Evolutionary conservation across 768 basidiomycete genomes (phyloP).

Genomic region (Amanita phalloides): DNA sequence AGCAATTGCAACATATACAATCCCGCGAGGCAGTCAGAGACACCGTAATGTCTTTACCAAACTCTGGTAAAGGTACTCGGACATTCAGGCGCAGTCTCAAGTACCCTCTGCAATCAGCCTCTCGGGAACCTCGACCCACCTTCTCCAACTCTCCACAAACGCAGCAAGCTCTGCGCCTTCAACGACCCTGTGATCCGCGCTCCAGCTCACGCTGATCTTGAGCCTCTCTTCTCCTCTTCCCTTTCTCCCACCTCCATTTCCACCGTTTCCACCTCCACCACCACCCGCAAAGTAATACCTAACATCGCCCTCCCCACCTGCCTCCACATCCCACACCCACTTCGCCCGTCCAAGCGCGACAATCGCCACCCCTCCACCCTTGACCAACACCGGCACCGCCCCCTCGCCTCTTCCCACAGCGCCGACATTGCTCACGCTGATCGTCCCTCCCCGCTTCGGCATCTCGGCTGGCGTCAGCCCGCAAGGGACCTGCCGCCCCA

Average conservation of each 20-base stretch:
- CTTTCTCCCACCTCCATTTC: slow-evolving; percentile 10
- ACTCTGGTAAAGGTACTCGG: too few species aligned
- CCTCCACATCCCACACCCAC: slow-evolving; percentile 67
- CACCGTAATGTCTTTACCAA: too few species aligned
- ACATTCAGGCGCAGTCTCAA: slow-evolving; percentile 9
- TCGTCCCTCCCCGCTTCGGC: slow-evolving; percentile 66
- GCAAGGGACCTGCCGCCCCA: slow-evolving; percentile 59
- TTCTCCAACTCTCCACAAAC: slow-evolving; percentile 80
- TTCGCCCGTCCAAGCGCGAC: slow-evolving; percentile 71
- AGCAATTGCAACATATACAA: too few species aligned
- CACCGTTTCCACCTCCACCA: neutral
- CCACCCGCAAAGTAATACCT: slow-evolving; percentile 18
- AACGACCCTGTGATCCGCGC: slow-evolving; percentile 78
- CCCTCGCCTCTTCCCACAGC: slow-evolving; percentile 63
- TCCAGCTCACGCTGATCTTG: slow-evolving; percentile 66
- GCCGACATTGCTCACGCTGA: slow-evolving; percentile 78
- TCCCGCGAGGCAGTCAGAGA: too few species aligned
- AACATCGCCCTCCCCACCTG: slow-evolving; percentile 19
- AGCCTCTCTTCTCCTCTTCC: slow-evolving; percentile 37
- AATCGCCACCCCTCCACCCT: slow-evolving; percentile 78
- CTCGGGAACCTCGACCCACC: slow-evolving; percentile 66
- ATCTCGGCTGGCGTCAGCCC: slow-evolving; percentile 58
- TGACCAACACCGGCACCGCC: slow-evolving; percentile 68
- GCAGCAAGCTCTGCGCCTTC: slow-evolving; percentile 86
- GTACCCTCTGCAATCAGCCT: slow-evolving; percentile 49